These are phyloP conservation scores for Globisporangium okanoganense DNA, from an alignment of 352 stramenopile genomes.

Conservation along the genomic window DNA sequence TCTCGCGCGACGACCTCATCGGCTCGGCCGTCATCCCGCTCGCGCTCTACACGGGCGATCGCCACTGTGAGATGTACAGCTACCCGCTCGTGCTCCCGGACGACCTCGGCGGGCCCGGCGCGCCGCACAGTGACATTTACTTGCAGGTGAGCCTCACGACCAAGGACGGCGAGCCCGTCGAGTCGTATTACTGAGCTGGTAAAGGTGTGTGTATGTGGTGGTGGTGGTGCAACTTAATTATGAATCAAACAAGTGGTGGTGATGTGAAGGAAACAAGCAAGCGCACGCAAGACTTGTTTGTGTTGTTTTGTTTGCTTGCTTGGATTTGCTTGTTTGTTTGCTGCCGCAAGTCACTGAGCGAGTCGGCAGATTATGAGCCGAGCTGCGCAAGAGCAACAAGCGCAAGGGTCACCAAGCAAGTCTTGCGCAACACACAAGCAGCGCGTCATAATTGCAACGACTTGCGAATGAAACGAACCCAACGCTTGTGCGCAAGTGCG, in stretches of 20 bases:
- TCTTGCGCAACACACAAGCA: neutral
- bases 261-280: neutral
- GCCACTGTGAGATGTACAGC: conserved; percentile 63
- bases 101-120: conserved; percentile 36
- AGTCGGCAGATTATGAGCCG: neutral
- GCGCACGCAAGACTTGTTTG: neutral
- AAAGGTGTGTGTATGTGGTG: neutral
- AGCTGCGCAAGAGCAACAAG: neutral
- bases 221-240: neutral
- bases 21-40: conserved; percentile 65
- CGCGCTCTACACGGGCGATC: conserved; percentile 48
- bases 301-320: neutral
- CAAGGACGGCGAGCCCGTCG: conserved; percentile 43
- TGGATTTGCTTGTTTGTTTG: neutral
- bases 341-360: neutral
- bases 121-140: conserved; percentile 52
- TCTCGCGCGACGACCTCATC: conserved; percentile 68
- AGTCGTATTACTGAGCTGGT: conserved; percentile 23
- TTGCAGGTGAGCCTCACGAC: conserved; percentile 60
- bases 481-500: neutral
- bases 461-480: neutral
- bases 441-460: neutral
- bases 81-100: conserved; percentile 68
- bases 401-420: neutral
- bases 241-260: neutral